Evolutionary conservation across 2,329 filamentous ascomycete species (phyloP).

Genomic region (Fusarium sororula): DNA sequence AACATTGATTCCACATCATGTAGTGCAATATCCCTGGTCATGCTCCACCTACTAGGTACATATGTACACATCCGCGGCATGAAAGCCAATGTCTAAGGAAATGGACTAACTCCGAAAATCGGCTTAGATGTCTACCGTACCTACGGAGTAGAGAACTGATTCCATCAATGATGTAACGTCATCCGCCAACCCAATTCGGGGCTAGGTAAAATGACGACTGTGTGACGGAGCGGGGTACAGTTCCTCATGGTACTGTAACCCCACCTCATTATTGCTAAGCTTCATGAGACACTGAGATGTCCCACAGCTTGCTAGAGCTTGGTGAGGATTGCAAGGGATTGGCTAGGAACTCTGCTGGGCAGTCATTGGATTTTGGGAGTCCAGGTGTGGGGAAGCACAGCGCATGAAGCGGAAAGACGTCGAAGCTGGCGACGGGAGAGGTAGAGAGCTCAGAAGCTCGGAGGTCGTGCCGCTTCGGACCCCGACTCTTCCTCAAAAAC

Average conservation of each 20-base stretch:
- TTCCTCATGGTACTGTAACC: slow-evolving; percentile 9
- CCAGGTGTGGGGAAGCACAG: slow-evolving; percentile 2
- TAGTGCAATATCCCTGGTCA: not conserved
- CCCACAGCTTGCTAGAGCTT: slow-evolving; percentile 29
- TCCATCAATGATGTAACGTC: slow-evolving; percentile 39
- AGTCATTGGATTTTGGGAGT: not conserved
- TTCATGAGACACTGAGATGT: slow-evolving; percentile 13
- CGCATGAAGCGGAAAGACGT: not conserved
- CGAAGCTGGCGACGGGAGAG: slow-evolving; percentile 5
- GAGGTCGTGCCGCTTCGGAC: slow-evolving; percentile 32
- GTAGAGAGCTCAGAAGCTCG: slow-evolving; percentile 20
- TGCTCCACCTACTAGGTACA: not conserved
- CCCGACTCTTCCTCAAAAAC: slow-evolving; percentile 41
- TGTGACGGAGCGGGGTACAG: slow-evolving; percentile 32
- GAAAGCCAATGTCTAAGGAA: not conserved
- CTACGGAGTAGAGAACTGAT: not conserved
- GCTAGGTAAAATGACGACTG: slow-evolving; percentile 38
- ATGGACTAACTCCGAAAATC: slow-evolving; percentile 28
- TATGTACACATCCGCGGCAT: not conserved
- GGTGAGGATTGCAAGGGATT: slow-evolving; percentile 16
- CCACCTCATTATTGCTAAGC: slow-evolving; percentile 27
- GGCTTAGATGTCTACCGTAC: not conserved
- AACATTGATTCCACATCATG: slow-evolving; percentile 13
- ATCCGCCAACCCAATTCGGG: slow-evolving; percentile 37
- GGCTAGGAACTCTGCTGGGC: slow-evolving; percentile 4